Evolutionary conservation across 2,329 filamentous ascomycete genomes (phyloP).

Genomic region (Neurospora sp.): DNA sequence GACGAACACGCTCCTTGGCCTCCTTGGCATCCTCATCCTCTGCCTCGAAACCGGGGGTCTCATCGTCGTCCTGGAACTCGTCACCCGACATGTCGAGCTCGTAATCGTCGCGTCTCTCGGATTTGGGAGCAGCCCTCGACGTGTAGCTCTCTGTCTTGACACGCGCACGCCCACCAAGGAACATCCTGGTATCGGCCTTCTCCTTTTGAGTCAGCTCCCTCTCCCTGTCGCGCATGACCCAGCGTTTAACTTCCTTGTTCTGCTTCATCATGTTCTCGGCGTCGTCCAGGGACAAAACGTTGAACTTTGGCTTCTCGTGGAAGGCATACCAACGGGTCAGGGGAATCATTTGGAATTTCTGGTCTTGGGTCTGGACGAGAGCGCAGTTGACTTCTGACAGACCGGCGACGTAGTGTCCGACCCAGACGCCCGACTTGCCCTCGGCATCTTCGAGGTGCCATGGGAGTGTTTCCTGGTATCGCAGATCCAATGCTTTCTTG

Average conservation of each 20-base stretch:
- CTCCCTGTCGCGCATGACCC: conserved; percentile 63
- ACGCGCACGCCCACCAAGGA: conserved; percentile 42
- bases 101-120: conserved; percentile 59
- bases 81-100: conserved; percentile 58
- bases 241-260: conserved; percentile 65
- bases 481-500: conserved; percentile 61
- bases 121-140: conserved; percentile 49
- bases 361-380: conserved; percentile 53
- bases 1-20: conserved; percentile 60
- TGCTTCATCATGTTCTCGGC: conserved; percentile 76
- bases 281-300: conserved; percentile 69
- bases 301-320: conserved; percentile 68
- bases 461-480: conserved; percentile 90
- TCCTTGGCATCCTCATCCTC: conserved; percentile 75
- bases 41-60: conserved; percentile 61
- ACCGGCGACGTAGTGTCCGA: conserved; percentile 81
- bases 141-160: conserved; percentile 62
- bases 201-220: conserved; percentile 48
- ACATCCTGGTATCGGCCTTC: conserved; percentile 46
- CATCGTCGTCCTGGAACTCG: conserved; percentile 83
- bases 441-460: conserved; percentile 98
- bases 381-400: conserved; percentile 80
- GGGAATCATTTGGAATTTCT: conserved; percentile 74
- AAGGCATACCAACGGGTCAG: conserved; percentile 95
- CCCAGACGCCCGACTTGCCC: conserved; percentile 78